Evolutionary conservation across 2,329 filamentous ascomycete genomes (phyloP).

Genomic region (Daldinia sp.): DNA sequence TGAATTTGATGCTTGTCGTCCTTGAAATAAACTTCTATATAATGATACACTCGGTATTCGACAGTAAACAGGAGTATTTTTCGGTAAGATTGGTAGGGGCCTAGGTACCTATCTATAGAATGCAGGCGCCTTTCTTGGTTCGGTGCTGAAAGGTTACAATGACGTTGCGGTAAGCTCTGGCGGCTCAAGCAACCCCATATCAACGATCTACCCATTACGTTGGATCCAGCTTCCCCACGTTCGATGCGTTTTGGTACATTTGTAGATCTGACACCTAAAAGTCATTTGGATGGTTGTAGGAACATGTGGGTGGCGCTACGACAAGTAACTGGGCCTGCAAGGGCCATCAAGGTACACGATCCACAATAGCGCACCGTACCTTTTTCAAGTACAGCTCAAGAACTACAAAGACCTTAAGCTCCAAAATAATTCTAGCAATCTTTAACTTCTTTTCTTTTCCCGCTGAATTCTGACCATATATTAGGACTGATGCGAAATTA

Average conservation of each 20-base stretch:
- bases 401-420: neutral
- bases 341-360: slow-evolving; percentile 24
- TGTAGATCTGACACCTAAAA: neutral
- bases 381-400: neutral
- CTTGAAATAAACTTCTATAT: no score
- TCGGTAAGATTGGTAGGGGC: no score
- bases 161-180: neutral
- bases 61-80: no score
- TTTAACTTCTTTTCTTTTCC: neutral
- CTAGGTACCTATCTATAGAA: neutral
- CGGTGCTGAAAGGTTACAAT: neutral
- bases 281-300: neutral
- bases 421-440: neutral
- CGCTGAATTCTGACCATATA: neutral
- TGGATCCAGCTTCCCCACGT: slow-evolving; percentile 18
- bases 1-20: no score
- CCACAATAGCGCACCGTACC: neutral
- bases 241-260: slow-evolving; percentile 9
- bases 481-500: neutral
- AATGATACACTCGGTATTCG: no score
- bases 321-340: neutral
- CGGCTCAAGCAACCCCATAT: neutral
- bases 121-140: neutral
- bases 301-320: neutral
- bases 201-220: slow-evolving; percentile 4